Evolutionary conservation across 2,329 filamentous ascomycete genomes (phyloP).

Genomic region (Ophiosphaerella herpotricha): DNA sequence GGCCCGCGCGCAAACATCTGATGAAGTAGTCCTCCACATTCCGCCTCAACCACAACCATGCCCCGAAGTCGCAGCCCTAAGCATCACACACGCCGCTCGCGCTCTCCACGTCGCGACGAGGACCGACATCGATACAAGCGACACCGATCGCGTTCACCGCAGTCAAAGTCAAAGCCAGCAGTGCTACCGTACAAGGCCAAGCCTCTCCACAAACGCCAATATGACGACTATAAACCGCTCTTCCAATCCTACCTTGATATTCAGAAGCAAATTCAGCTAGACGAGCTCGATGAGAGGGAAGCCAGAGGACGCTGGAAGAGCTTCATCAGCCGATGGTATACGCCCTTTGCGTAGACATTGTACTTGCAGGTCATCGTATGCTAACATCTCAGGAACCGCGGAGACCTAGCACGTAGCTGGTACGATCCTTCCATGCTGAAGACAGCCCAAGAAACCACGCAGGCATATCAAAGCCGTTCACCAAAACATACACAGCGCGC

Average conservation of each 20-base stretch:
- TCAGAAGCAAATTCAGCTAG: conserved; percentile 76
- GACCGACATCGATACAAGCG: conserved; percentile 31
- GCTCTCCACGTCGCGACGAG: conserved; percentile 35
- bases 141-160: conserved; percentile 38
- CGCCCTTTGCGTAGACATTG: background rate
- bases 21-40: background rate
- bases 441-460: conserved; percentile 50
- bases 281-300: conserved; percentile 74
- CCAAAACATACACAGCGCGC: conserved; percentile 18
- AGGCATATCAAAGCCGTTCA: conserved; percentile 21
- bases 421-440: conserved; percentile 79
- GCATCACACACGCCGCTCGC: conserved; percentile 40
- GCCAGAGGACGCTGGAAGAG: conserved; percentile 88
- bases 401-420: conserved; percentile 87
- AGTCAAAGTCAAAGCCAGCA: conserved; percentile 25
- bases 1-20: background rate
- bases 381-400: conserved; percentile 73
- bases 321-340: conserved; percentile 84
- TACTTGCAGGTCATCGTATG: conserved; percentile 4
- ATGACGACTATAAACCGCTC: conserved; percentile 68
- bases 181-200: conserved; percentile 68
- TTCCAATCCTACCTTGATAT: conserved; percentile 86
- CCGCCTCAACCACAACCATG: conserved; percentile 7
- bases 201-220: conserved; percentile 70
- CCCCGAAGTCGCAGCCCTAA: conserved; percentile 6